Conservation (phyloP, 768 basidiomycete species). For the Antrodiella citrinella region DNA sequence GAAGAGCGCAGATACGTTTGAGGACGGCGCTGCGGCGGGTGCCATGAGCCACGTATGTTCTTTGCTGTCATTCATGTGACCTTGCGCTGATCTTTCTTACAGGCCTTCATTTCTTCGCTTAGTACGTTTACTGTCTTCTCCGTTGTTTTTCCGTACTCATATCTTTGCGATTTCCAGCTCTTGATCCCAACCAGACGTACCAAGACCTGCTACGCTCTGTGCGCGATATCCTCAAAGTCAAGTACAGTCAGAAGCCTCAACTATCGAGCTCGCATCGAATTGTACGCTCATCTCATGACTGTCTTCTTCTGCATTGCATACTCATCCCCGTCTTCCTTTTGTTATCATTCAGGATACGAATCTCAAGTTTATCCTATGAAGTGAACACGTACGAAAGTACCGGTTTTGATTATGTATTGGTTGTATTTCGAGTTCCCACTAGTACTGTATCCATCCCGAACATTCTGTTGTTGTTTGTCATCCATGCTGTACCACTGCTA, state of each 20-base stretch:
- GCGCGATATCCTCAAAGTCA: conserved; percentile 45
- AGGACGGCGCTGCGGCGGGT: conserved; percentile 59
- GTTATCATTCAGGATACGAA: conserved; percentile 16
- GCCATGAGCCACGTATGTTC: conserved; percentile 73
- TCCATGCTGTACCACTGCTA: too few relatives aligned
- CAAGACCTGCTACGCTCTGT: conserved; percentile 47
- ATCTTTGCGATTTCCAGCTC: conserved; percentile 15
- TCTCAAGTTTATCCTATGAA: conserved; percentile 16
- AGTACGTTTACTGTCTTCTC: conserved; percentile 25
- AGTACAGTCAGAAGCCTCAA: conserved; percentile 67
- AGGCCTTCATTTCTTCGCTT: conserved; percentile 54
- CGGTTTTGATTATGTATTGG: too few relatives aligned
- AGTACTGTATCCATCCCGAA: too few relatives aligned
- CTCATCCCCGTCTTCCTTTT: too few relatives aligned
- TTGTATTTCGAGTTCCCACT: too few relatives aligned
- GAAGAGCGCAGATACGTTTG: conserved; percentile 72
- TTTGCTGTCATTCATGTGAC: background rate
- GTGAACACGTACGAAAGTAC: background rate
- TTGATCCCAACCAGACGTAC: conserved; percentile 52
- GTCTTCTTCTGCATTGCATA: background rate
- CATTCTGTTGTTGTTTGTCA: too few relatives aligned
- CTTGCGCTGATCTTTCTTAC: background rate
- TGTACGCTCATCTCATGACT: conserved; percentile 25
- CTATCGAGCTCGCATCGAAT: conserved; percentile 67
- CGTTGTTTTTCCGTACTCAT: background rate